phyloP scores from a whole-genome alignment of 1,139 yeast species.

The Geotrichum restrictum region DNA sequence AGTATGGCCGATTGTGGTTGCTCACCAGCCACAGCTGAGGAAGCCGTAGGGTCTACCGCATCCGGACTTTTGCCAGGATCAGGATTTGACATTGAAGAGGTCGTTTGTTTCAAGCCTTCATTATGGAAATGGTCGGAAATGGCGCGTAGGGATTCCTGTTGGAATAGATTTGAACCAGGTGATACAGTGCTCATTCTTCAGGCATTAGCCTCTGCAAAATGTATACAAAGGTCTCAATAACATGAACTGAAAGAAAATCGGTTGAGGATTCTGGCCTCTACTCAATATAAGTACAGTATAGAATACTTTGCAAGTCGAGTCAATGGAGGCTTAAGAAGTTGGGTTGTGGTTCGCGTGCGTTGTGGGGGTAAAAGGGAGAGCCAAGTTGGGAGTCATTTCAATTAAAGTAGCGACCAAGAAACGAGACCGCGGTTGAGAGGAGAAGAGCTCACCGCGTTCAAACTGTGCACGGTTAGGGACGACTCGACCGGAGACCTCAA shows the following conservation, averaged over 20 bases:
- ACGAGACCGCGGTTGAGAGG: too few species aligned
- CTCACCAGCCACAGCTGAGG: conserved; percentile 4
- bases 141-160: conserved; percentile 7
- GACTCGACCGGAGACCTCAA: too few species aligned
- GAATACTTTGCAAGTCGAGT: neutral
- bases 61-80: neutral
- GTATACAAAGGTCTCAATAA: neutral
- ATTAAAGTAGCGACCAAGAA: too few species aligned
- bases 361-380: neutral
- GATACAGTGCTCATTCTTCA: conserved; percentile 11
- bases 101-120: neutral
- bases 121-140: neutral
- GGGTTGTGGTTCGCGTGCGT: conserved; percentile 1
- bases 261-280: neutral
- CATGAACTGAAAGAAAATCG: neutral
- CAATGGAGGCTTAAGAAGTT: neutral
- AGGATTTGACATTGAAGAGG: neutral
- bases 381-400: neutral
- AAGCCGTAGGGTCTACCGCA: neutral
- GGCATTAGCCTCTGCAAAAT: conserved; percentile 4
- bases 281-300: neutral
- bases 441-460: too few species aligned
- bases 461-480: too few species aligned
- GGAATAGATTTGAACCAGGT: conserved; percentile 6
- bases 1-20: neutral